A percentile compares a stretch with the other conserved stretches of the same genome.
phyloP scores from a whole-genome alignment of 768 basidiomycete genomes.

The Gymnopilus junonius region DNA sequence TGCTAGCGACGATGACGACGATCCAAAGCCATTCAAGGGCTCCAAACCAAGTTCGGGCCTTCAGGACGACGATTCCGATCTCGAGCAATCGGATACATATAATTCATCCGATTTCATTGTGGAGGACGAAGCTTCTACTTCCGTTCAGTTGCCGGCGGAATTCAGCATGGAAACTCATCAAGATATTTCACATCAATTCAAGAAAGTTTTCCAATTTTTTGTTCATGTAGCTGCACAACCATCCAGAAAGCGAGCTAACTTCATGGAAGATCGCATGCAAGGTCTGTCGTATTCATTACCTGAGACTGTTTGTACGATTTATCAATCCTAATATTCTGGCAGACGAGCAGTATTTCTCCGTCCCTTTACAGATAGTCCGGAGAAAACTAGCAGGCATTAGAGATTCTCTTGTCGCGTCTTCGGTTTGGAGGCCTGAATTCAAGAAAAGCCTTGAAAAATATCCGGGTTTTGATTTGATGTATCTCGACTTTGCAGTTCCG shows the following conservation, averaged over 20 bases:
- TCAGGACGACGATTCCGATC: slow-evolving; percentile 40
- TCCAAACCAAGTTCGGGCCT: slow-evolving; percentile 49
- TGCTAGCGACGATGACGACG: slow-evolving; percentile 27
- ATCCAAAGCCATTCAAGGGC: slow-evolving; percentile 45
- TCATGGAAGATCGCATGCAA: slow-evolving; percentile 57
- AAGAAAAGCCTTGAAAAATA: slow-evolving; percentile 66
- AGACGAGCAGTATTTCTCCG: slow-evolving; percentile 74
- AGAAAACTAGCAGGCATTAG: slow-evolving; percentile 71
- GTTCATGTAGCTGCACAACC: slow-evolving; percentile 77
- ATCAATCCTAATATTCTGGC: neutral
- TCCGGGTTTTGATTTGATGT: slow-evolving; percentile 61
- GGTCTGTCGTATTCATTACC: slow-evolving; percentile 37
- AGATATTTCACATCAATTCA: slow-evolving; percentile 80
- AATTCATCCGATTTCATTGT: slow-evolving; percentile 57
- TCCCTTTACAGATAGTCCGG: slow-evolving; percentile 67
- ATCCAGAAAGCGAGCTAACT: slow-evolving; percentile 50
- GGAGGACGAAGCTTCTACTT: slow-evolving; percentile 62
- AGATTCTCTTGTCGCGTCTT: slow-evolving; percentile 83
- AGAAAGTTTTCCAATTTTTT: slow-evolving; percentile 86
- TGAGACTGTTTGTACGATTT: neutral
- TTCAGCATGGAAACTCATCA: slow-evolving; percentile 85
- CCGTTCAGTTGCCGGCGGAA: slow-evolving; percentile 63
- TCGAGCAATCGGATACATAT: slow-evolving; percentile 10
- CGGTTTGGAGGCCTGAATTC: slow-evolving; percentile 78
- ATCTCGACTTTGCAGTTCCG: slow-evolving; percentile 59